Conservation (phyloP, 2,329 filamentous ascomycete genomes). For the Leptographium galeiforme region DNA sequence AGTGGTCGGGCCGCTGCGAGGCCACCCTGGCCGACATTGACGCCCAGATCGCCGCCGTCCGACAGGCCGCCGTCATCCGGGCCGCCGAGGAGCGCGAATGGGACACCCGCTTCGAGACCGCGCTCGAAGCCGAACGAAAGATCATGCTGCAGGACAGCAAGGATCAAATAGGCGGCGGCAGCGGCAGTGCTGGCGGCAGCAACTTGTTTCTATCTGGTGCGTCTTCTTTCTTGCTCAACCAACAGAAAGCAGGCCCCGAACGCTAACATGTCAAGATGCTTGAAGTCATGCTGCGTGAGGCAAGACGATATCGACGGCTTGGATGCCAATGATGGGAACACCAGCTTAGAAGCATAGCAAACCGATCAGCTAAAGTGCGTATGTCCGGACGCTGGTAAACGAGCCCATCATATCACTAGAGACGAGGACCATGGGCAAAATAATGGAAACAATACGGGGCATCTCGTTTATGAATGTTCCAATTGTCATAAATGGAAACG, state of each 20-base stretch:
- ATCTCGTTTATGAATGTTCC: not conserved
- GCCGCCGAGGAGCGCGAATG: constrained; percentile 35
- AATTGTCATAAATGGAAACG: not conserved
- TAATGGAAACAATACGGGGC: too few species aligned
- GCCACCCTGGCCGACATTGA: constrained; percentile 63
- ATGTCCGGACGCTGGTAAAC: too few species aligned
- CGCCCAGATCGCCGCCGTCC: constrained; percentile 55
- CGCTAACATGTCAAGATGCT: constrained; percentile 4
- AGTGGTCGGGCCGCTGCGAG: constrained; percentile 70
- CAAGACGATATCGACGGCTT: not conserved
- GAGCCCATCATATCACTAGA: too few species aligned
- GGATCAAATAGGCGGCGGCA: constrained; percentile 3
- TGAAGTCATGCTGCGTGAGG: constrained; percentile 19
- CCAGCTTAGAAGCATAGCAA: too few species aligned
- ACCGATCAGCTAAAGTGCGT: too few species aligned
- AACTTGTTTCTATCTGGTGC: constrained; percentile 6
- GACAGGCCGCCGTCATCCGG: constrained; percentile 38
- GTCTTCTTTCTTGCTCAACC: not conserved
- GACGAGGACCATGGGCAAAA: too few species aligned
- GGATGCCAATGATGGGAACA: too few species aligned
- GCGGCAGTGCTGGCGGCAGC: constrained; percentile 9
- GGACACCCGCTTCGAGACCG: constrained; percentile 32
- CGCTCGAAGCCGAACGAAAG: constrained; percentile 31
- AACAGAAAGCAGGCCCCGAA: not conserved
- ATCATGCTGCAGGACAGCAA: constrained; percentile 5